Base-by-base conservation (phyloP, 495 filamentous ascomycete genomes). In the Pyrenopolyporus hunteri region DNA sequence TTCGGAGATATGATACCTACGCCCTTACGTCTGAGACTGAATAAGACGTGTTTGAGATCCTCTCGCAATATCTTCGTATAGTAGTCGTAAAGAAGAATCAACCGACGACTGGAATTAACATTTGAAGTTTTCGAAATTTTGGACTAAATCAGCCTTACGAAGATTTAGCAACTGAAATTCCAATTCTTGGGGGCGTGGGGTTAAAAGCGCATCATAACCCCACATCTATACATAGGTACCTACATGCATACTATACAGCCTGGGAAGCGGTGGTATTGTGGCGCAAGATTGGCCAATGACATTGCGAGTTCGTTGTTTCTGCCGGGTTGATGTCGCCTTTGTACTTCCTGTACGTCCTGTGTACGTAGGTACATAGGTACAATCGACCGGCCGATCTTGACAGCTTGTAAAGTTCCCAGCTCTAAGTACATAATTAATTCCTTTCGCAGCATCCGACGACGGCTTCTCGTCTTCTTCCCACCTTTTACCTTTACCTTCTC, bases 361-460 rank as follows among this genome's bases (percentile, higher is more conserved):
- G n/a, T n/a, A n/a, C n/a, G 54, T 57, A 5, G 20, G 31, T 33
- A 33, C 31, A n/a, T n/a, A n/a, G n/a, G 37, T 39, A 45, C 55
- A 22, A 44, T 35, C 45, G n/a, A 51, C 16, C 28, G 22, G 62
- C 45, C 67, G 62, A 70, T 68, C 62, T 72, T 60, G 70, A 72
- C 70, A 72, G 70, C 70, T 70, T 72, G 64, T 69, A 65, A 57
- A 39, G 61, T 68, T 28, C 22, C n/a, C n/a, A n/a, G 37, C 23
- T 42, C 37, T 1, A 42, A 42, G 19, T 20, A 17, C 37, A 17
- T 17, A 35, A 42, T 22, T 11, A 35, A 19, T 35, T 50, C 20
- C 55, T 43, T 43, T 45, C 55, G 45, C 36, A 46, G n/a, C 39
- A 56, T 22, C 3, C 6, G 17, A 57, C 28, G 28, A 36, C 28